phyloP scores from a whole-genome alignment of 208 protist genomes.

The Trichomonas vaginalis region DNA sequence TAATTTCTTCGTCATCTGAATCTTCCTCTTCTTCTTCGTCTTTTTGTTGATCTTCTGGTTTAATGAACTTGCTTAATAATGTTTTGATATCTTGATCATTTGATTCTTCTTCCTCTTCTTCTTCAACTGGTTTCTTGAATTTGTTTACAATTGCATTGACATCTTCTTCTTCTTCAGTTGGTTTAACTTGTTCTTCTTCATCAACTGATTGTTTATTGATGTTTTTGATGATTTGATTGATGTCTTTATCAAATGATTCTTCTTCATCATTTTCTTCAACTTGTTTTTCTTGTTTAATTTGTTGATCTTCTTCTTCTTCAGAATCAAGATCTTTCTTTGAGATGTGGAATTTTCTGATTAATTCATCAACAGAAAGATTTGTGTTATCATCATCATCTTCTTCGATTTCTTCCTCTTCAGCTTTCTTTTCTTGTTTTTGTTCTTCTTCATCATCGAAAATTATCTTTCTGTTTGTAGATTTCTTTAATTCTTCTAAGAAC shows the following conservation, averaged over 20 bases:
- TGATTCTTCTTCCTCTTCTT: too few relatives aligned
- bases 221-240: too few relatives aligned
- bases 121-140: too few relatives aligned
- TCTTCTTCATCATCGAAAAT: neutral
- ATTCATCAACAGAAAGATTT: neutral
- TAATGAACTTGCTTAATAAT: too few relatives aligned
- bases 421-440: neutral
- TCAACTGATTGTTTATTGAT: too few relatives aligned
- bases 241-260: too few relatives aligned
- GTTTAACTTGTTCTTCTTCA: neutral
- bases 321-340: neutral
- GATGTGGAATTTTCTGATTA: neutral
- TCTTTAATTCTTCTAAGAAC: neutral
- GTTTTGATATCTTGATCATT: too few relatives aligned
- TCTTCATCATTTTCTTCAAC: too few relatives aligned
- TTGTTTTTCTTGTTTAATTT: neutral
- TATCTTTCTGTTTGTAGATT: neutral
- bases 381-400: neutral
- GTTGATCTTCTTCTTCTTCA: neutral
- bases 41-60: too few relatives aligned
- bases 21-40: too few relatives aligned
- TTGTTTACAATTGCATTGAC: too few relatives aligned
- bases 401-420: neutral
- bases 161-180: neutral
- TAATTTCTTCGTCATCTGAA: too few relatives aligned